Evolutionary conservation across 306 rosid genomes (phyloP).

Genomic region (Malus sylvestris): DNA sequence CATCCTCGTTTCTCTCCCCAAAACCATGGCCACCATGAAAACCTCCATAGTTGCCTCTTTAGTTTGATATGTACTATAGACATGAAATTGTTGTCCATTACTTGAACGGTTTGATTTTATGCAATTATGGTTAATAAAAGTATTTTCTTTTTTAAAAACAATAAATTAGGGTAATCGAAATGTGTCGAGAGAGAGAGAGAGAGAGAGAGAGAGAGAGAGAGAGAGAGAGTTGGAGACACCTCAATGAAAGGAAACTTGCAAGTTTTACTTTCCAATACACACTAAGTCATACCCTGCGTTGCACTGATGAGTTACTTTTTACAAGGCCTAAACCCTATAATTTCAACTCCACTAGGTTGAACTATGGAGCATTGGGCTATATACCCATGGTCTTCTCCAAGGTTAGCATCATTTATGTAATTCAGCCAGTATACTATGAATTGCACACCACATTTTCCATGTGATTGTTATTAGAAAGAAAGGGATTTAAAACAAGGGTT

Average conservation of each 20-base stretch:
- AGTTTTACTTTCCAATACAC: neutral
- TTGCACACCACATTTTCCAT: neutral
- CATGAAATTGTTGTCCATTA: neutral
- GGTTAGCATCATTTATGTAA: neutral
- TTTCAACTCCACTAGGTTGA: neutral
- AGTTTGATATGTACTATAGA: neutral
- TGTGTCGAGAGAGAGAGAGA: too few species aligned
- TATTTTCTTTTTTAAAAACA: neutral
- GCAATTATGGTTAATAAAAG: neutral
- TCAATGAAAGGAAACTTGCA: neutral
- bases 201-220: neutral
- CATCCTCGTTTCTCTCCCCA: too few species aligned
- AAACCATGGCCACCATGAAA: too few species aligned
- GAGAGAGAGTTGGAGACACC: neutral
- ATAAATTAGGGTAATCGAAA: neutral
- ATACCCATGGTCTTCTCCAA: neutral
- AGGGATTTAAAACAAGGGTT: slow-evolving; percentile 4
- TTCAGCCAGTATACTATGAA: neutral
- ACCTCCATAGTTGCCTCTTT: too few species aligned
- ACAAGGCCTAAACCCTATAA: neutral
- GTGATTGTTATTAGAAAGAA: slow-evolving; percentile 13
- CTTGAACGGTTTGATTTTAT: neutral
- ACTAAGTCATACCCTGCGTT: neutral
- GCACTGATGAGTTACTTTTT: neutral
- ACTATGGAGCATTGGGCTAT: neutral